Conservation (phyloP, 768 basidiomycete genomes). For the Boletus pseudopeckii region DNA sequence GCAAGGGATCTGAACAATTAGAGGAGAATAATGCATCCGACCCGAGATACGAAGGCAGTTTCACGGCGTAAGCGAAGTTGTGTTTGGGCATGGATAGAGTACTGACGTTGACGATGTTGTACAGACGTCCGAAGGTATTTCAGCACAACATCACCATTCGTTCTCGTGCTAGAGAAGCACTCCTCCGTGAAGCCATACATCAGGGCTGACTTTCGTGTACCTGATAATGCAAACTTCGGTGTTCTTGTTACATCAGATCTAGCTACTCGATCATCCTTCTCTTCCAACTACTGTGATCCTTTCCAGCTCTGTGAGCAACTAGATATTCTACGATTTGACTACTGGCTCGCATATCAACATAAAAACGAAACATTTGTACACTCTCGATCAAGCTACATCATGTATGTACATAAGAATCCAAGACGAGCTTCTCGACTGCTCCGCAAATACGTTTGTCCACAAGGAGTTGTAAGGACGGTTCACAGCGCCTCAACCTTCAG, state of each 20-base stretch:
- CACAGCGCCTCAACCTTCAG: neutral
- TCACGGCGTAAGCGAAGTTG: neutral
- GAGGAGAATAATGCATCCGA: neutral
- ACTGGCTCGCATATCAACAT: neutral
- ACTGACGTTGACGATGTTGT: neutral
- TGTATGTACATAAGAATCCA: neutral
- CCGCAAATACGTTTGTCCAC: neutral
- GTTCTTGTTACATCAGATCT: no score
- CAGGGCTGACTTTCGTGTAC: neutral
- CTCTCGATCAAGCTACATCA: neutral
- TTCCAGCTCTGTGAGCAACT: no score
- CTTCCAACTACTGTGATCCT: no score
- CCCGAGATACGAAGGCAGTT: neutral
- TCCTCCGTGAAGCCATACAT: neutral
- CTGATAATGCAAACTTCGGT: neutral
- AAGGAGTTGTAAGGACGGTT: neutral
- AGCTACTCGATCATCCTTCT: no score
- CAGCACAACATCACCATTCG: neutral
- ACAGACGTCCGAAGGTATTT: neutral
- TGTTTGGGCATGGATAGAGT: neutral
- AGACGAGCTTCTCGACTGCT: neutral
- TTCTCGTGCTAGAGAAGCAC: neutral
- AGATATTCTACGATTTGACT: neutral
- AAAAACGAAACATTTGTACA: no score
- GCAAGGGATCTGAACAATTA: neutral